phyloP scores from a whole-genome alignment of 1,284 basidiomycete species.

The Termitomyces sp. region DNA sequence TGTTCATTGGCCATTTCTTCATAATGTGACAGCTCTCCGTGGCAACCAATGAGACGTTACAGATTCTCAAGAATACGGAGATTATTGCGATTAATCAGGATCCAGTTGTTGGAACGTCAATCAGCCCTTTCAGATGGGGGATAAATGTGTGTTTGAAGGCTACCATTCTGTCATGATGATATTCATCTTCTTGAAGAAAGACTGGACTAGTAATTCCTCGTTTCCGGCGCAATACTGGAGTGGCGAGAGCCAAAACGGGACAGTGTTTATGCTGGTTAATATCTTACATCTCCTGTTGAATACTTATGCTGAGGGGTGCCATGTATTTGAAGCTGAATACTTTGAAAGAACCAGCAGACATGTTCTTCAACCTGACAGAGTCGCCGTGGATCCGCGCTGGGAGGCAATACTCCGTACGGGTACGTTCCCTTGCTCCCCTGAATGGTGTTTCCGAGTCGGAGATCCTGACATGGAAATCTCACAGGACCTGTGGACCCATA shows the following conservation, averaged over 20 bases:
- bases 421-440: slow-evolving; percentile 18
- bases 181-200: slow-evolving; percentile 10
- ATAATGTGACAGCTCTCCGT: slow-evolving; percentile 27
- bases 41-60: slow-evolving; percentile 29
- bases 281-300: background rate
- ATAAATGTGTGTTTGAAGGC: slow-evolving; percentile 35
- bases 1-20: background rate
- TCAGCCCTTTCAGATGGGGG: slow-evolving; percentile 43
- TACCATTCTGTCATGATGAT: background rate
- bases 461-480: background rate
- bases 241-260: slow-evolving; percentile 44
- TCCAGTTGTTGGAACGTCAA: slow-evolving; percentile 28
- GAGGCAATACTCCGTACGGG: slow-evolving; percentile 51
- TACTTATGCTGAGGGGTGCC: slow-evolving; percentile 25
- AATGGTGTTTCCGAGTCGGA: background rate
- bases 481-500: slow-evolving; percentile 61
- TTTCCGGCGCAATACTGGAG: slow-evolving; percentile 53
- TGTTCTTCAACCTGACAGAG: slow-evolving; percentile 59
- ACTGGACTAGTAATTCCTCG: slow-evolving; percentile 41
- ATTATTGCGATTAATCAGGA: slow-evolving; percentile 45
- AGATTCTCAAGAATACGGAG: slow-evolving; percentile 20
- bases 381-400: slow-evolving; percentile 63
- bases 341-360: slow-evolving; percentile 41
- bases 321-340: slow-evolving; percentile 39
- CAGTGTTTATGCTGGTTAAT: slow-evolving; percentile 47